Evolutionary conservation across 257 asterid genomes (phyloP), one percentile per base, ranked within the genome.

Genomic region (Plantago major): DNA sequence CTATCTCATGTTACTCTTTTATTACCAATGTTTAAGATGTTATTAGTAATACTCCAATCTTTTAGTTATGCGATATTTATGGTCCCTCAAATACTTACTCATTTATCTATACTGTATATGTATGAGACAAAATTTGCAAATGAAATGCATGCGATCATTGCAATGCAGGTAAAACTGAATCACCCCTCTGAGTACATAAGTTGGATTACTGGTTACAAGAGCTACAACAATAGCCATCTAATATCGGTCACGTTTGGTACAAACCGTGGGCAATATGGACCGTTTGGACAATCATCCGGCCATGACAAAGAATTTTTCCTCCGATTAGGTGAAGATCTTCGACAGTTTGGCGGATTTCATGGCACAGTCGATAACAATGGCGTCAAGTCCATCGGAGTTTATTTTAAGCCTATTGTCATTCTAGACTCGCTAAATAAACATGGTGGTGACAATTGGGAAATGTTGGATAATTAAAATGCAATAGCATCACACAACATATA

Each of bases 221-320:
- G 55, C 63, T 38, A 58, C 69, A 62, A 55, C 63, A 28, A 68
- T 61, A 17, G 60, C 64, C 64, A 51, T 33, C 28, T 72, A 14
- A 50, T 54, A 12, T 74, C 82, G 7, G 30, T 82, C 49, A 70
- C 82, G 43, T 74, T 82, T 14, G 75, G 69, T 45, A 82, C 84
- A 13, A 79, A 79, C 47, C 33, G 9, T 5, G 71, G 72, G 16
- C 58, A 67, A 13, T 67, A 72, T 51, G 84, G 89, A 42, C 84
- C 80, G 6, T 79, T 70, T 54, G 86, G 82, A 10, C 48, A 38
- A 0, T 44, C 54, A 42, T 2, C 22, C 11, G 11, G 40, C 17
- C 22, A 10, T 13, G 53, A 59, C 10, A 33, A 45, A n/a, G 71
- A 66, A 30, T 77, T 75, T 71, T 9, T 11, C 3, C 73, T 77